Conservation (phyloP, 306 rosid species). For the Fragaria iinumae region DNA sequence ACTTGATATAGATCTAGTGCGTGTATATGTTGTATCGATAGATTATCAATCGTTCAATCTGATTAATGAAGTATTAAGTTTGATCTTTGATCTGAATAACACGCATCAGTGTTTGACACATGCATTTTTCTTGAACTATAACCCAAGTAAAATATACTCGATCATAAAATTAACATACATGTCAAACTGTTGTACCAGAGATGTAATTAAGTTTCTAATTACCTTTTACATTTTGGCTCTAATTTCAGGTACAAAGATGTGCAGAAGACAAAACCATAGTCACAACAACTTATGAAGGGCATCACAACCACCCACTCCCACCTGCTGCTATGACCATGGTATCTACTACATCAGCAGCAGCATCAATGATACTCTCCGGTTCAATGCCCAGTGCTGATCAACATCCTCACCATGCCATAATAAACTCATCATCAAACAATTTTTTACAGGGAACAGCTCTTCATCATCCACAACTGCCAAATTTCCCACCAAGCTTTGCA, state of each 20-base stretch:
- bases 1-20: not conserved
- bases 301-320: conserved; percentile 79
- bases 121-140: not conserved
- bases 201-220: not conserved
- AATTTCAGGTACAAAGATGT: conserved; percentile 62
- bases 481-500: conserved; percentile 42
- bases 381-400: conserved; percentile 59
- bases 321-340: conserved; percentile 70
- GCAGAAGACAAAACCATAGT: conserved; percentile 63
- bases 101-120: not conserved
- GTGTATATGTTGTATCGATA: not conserved
- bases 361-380: conserved; percentile 71
- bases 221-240: not conserved
- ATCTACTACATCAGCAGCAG: conserved; percentile 65
- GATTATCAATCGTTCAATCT: not conserved
- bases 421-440: conserved; percentile 30
- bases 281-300: conserved; percentile 73
- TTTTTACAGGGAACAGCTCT: conserved; percentile 31
- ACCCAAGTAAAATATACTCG: not conserved
- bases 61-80: too few species aligned
- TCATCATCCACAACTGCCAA: conserved; percentile 13
- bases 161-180: not conserved
- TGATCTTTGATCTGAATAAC: not conserved
- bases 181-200: not conserved
- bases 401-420: conserved; percentile 18